A percentile compares a stretch with the other conserved stretches of the same genome.
phyloP scores from a whole-genome alignment of 495 filamentous ascomycete genomes.

The Aspergillus saccharolyticus region DNA sequence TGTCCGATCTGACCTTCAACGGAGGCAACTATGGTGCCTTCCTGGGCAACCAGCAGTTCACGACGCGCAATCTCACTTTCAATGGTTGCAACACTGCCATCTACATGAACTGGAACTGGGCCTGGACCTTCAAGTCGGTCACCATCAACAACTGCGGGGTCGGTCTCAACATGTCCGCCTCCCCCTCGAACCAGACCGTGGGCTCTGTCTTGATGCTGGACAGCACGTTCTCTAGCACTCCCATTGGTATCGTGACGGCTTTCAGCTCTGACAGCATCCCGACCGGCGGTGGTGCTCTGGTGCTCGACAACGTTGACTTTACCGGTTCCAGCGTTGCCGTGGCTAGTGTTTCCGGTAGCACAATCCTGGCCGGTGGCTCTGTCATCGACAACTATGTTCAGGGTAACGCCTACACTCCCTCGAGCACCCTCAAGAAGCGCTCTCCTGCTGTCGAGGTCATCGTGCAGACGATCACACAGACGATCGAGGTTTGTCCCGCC shows the following conservation, averaged over 20 bases:
- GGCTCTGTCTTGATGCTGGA: slow-evolving; percentile 81
- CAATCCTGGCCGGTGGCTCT: slow-evolving; percentile 65
- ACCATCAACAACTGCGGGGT: slow-evolving; percentile 74
- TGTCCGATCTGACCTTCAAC: slow-evolving; percentile 82
- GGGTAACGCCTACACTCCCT: slow-evolving; percentile 60
- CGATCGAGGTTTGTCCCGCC: slow-evolving; percentile 10
- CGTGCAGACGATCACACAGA: slow-evolving; percentile 25
- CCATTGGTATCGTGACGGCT: slow-evolving; percentile 67
- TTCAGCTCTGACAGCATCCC: slow-evolving; percentile 56
- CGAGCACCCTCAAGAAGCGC: slow-evolving; percentile 26
- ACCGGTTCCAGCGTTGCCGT: slow-evolving; percentile 51
- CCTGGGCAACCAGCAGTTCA: slow-evolving; percentile 93
- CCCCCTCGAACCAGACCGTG: slow-evolving; percentile 58
- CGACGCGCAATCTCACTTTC: slow-evolving; percentile 85
- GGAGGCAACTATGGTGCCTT: slow-evolving; percentile 81
- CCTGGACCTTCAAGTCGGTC: slow-evolving; percentile 80
- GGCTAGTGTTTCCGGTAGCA: slow-evolving; percentile 43
- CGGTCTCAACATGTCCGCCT: slow-evolving; percentile 77
- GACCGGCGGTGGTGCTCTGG: slow-evolving; percentile 66
- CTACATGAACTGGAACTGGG: slow-evolving; percentile 94
- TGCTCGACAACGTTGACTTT: slow-evolving; percentile 86
- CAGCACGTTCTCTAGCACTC: slow-evolving; percentile 67
- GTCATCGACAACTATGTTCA: slow-evolving; percentile 69
- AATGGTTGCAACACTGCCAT: slow-evolving; percentile 83
- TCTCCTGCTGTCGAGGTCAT: slow-evolving; percentile 20